Percentiles rank a stretch among this genome's conserved stretches.
Evolutionary conservation across 2,329 filamentous ascomycete genomes (phyloP).

Genomic region (Ascochyta fabae): DNA sequence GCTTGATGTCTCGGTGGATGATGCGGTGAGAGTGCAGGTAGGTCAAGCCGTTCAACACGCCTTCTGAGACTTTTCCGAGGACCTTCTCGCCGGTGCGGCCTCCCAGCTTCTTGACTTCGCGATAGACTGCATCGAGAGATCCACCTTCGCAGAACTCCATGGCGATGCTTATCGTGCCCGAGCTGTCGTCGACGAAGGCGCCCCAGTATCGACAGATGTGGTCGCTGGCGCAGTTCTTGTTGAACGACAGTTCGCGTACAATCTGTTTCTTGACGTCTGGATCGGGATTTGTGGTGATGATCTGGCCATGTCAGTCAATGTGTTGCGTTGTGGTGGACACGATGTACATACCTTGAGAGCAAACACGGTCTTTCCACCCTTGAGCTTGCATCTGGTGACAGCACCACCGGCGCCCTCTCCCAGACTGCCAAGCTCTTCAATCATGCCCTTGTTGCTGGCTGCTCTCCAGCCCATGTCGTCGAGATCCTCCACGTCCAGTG

Average conservation of each 20-base stretch:
- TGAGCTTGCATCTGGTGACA: slow-evolving; percentile 87
- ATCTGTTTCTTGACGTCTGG: slow-evolving; percentile 99
- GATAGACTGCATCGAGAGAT: slow-evolving; percentile 94
- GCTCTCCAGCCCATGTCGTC: slow-evolving; percentile 96
- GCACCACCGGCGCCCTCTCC: slow-evolving; percentile 96
- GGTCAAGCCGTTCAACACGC: slow-evolving; percentile 89
- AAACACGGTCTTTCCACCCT: slow-evolving; percentile 92
- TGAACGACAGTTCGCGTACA: slow-evolving; percentile 93
- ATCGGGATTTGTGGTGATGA: slow-evolving; percentile 97
- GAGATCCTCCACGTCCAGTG: slow-evolving; percentile 88
- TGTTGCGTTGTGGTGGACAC: not conserved
- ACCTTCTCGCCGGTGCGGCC: slow-evolving; percentile 97
- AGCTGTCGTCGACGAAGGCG: slow-evolving; percentile 94
- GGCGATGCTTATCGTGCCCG: slow-evolving; percentile 94
- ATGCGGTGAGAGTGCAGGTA: slow-evolving; percentile 96
- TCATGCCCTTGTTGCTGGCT: slow-evolving; percentile 85
- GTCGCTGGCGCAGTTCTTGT: slow-evolving; percentile 94
- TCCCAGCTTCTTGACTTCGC: slow-evolving; percentile 93
- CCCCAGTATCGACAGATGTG: slow-evolving; percentile 98
- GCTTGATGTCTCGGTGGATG: slow-evolving; percentile 98
- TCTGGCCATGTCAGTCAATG: slow-evolving; percentile 53
- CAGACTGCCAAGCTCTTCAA: slow-evolving; percentile 85
- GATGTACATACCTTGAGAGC: slow-evolving; percentile 77
- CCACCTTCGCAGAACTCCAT: slow-evolving; percentile 99
- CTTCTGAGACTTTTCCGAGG: slow-evolving; percentile 93